Evolutionary conservation across 1,284 basidiomycete species (phyloP).

Genomic region (Termitomyces sp.): DNA sequence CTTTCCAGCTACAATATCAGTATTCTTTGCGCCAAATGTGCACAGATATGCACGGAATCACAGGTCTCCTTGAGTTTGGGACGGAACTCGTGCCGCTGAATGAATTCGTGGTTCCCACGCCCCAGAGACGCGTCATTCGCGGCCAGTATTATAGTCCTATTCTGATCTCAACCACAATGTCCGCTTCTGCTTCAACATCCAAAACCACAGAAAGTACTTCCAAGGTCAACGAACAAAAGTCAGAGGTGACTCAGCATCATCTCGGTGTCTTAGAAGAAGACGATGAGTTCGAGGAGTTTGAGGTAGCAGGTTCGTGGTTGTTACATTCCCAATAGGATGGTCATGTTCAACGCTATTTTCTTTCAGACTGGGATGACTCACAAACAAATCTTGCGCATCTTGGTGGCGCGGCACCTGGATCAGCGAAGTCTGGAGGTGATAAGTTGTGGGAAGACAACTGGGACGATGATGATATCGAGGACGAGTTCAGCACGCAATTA

Average conservation of each 20-base stretch:
- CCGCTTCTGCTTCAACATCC: conserved; percentile 28
- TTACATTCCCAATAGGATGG: neutral
- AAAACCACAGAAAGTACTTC: conserved; percentile 26
- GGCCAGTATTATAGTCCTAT: neutral
- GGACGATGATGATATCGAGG: conserved; percentile 99
- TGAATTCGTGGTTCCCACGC: conserved; percentile 13
- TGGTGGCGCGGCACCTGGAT: conserved; percentile 63
- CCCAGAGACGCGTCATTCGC: conserved; percentile 16
- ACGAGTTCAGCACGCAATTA: conserved; percentile 93
- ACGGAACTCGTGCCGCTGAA: too few species aligned
- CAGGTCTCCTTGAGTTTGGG: too few species aligned
- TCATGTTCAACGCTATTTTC: neutral
- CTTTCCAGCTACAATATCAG: too few species aligned
- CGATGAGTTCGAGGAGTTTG: conserved; percentile 82
- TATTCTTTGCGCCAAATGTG: neutral
- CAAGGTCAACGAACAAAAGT: conserved; percentile 25
- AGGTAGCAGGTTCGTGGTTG: conserved; percentile 53
- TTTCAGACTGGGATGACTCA: conserved; percentile 81
- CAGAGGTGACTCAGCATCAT: conserved; percentile 30
- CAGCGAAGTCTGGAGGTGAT: conserved; percentile 68
- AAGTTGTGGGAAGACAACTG: conserved; percentile 99
- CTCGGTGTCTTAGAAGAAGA: conserved; percentile 79
- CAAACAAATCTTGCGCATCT: conserved; percentile 77
- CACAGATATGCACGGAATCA: too few species aligned
- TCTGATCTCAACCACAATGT: conserved; percentile 19